Evolutionary conservation across 2,329 filamentous ascomycete genomes (phyloP), one percentile per base, ranked within the genome.

Genomic region (Fusarium torulosum): DNA sequence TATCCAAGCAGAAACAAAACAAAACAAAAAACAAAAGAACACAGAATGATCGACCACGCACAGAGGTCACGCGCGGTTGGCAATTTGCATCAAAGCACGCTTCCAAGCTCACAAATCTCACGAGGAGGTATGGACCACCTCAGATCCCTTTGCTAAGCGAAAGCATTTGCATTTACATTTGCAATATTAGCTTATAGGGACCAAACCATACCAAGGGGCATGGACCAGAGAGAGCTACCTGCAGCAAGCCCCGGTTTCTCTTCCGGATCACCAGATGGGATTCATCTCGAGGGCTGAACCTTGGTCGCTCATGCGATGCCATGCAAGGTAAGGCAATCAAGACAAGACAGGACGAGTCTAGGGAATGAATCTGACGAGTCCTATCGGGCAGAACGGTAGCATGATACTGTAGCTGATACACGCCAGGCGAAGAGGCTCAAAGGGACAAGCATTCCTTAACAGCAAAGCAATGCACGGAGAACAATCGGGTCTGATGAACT

Each of bases 81-180:
- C 62, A 72, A 67, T 65, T 72, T 72, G 61, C 53, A 61, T 69
- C 57, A 56, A 53, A 58, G 59, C 53, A 53, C 50, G 49, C 52
- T 62, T 44, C 23, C 19, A 38, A 33, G 31, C 17, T 14, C 23
- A 23, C 23, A 23, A 23, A 23, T 23, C 31, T 35, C 13, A 15
- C 14, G n/a, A n/a, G n/a, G 31, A 35, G 6, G 31, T 35, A 15
- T 37, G 35, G 17, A 37, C 17, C 35, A 5, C 17, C 35, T n/a
- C 35, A 45, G 21, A 59, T 33, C 29, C 46, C 45, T 43, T 29
- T 56, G n/a, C 33, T 59, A 53, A 51, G 60, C 55, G 41, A 53
- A 49, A 46, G 50, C 35, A 19, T 37, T n/a, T n/a, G 33, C 31
- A 35, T 35, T 35, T n/a, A n/a, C 15, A 35, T 35, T 33, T 33